These are phyloP conservation scores for Helianthus annuus DNA, from an alignment of 129 eudicot species.

Conservation along the genomic window HanXRQr2.0-SUNRISE NC_035449.2:47409425-47409924, in stretches of 20 bases:
- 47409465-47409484: too few relatives aligned
- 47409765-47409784: background rate
- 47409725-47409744: background rate
- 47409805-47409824: background rate
- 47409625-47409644: background rate
- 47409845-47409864: background rate
- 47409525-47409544: background rate
- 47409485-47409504: too few relatives aligned
- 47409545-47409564: background rate
- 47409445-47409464: too few relatives aligned
- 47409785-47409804: background rate
- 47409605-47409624: background rate
- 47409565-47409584: too few relatives aligned
- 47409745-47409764: background rate
- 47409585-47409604: too few relatives aligned
- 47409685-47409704: background rate
- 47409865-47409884: background rate
- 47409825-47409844: background rate
- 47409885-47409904: slow-evolving; percentile 7
- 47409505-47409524: too few relatives aligned
- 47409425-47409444: too few relatives aligned
- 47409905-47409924: slow-evolving; percentile 10
- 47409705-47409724: background rate
- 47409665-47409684: slow-evolving; percentile 2
- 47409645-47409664: background rate